Evolutionary conservation across 768 basidiomycete genomes (phyloP).

Genomic region (Agrocybe pediades): DNA sequence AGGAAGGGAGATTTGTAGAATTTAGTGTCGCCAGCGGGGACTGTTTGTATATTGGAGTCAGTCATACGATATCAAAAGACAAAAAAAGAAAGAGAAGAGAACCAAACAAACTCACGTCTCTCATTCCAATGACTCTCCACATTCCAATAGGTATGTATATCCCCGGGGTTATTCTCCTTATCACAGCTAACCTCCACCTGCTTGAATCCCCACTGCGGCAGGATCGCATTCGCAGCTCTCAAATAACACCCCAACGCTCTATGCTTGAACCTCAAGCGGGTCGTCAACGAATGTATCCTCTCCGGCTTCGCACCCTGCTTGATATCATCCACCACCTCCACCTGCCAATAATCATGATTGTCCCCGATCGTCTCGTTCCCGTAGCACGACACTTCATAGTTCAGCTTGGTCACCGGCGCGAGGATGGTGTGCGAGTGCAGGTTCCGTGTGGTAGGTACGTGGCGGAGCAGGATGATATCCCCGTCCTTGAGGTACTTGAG

Average conservation of each 20-base stretch:
- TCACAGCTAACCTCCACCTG: slow-evolving; percentile 96
- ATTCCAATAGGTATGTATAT: slow-evolving; percentile 95
- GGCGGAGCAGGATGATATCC: slow-evolving; percentile 79
- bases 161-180: slow-evolving; percentile 79
- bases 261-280: slow-evolving; percentile 85
- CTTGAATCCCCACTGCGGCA: slow-evolving; percentile 99
- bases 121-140: slow-evolving; percentile 98
- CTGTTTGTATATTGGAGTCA: slow-evolving; percentile 38
- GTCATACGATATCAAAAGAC: too few species aligned
- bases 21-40: slow-evolving; percentile 81
- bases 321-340: slow-evolving; percentile 93
- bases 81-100: slow-evolving; percentile 1
- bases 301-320: slow-evolving; percentile 58
- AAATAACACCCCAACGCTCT: slow-evolving; percentile 81
- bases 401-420: slow-evolving; percentile 87
- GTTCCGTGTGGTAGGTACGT: slow-evolving; percentile 83
- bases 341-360: slow-evolving; percentile 84
- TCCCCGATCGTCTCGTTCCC: slow-evolving; percentile 92
- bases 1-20: slow-evolving; percentile 91
- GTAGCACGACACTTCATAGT: slow-evolving; percentile 92
- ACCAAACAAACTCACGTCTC: slow-evolving; percentile 60
- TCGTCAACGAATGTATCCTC: slow-evolving; percentile 87
- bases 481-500: slow-evolving; percentile 75
- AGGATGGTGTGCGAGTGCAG: slow-evolving; percentile 89
- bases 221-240: slow-evolving; percentile 80